Base-by-base conservation (phyloP, 208 protist species). In the Leishmania turanica region DNA sequence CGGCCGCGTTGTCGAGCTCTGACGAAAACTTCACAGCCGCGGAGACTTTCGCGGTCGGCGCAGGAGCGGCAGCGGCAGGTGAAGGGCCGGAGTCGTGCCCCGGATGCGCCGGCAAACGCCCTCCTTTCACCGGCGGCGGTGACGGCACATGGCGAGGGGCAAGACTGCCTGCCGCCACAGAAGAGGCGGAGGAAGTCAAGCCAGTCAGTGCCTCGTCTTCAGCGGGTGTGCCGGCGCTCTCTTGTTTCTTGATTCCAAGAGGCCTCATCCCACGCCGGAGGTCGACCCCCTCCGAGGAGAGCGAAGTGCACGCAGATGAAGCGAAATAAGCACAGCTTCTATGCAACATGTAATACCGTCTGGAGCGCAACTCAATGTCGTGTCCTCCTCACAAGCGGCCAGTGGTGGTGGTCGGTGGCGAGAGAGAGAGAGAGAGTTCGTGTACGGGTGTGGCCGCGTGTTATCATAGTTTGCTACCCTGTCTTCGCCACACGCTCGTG, bases 1-100 rank as follows among this genome's bases (percentile, higher is more conserved):
- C 86, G 11, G 93, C 87, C 8, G 80, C 84, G 42, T 96, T 89
- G 79, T 97, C 91, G 37, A 96, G 86, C 47, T 91, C 77, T 15
- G 95, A 96, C 0, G 88, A 70, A 40, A 90, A 87, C 64, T 76
- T 83, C 51, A 90, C 88, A 19, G 71, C 78, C 34, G 56, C 60
- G 62, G 64, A 45, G 19, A 71, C 51, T 7, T 66, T 74, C 54
- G 60, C 7, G 34, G 27, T 51, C 21, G 79, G 34, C 40, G 56
- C 15, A 17, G n/a, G 45, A 37, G 1, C n/a, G 13, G 51, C n/a
- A 62, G 72, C 7, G 47, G 27, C 19, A 9, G 72, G 0, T n/a
- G 34, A 76, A 56, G 47, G 15, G 31, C 15, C n/a, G 31, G 53
- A 24, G 27, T 62, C 51, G 5, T 21, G 72, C 40, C 27, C 53